Conservation (phyloP, 2,329 filamentous ascomycete species). For the Colletotrichum simmondsii region DNA sequence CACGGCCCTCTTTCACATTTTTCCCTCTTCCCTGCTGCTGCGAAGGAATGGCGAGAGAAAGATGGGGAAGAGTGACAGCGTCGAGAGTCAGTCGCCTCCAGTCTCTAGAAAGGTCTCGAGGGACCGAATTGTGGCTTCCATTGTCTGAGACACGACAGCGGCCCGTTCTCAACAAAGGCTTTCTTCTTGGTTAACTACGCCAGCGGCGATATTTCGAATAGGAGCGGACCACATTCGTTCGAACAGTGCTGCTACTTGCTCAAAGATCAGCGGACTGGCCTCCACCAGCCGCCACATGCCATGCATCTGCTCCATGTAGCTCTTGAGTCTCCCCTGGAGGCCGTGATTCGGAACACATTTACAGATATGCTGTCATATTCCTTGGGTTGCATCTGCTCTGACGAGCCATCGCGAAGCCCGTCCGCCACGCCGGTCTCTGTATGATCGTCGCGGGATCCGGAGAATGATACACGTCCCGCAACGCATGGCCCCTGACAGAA, state of each 20-base stretch:
- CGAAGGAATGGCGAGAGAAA: slow-evolving; percentile 18
- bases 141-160: slow-evolving; percentile 14
- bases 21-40: not conserved
- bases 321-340: not conserved
- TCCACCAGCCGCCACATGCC: not conserved
- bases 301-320: not conserved
- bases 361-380: not conserved
- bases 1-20: slow-evolving; percentile 17
- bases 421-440: slow-evolving; percentile 13
- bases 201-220: slow-evolving; percentile 7
- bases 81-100: not conserved
- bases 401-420: not conserved
- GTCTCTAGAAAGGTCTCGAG: not conserved
- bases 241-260: not conserved
- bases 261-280: slow-evolving; percentile 12
- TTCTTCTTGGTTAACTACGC: slow-evolving; percentile 13
- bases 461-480: slow-evolving; percentile 30
- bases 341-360: not conserved
- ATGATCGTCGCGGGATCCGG: slow-evolving; percentile 30
- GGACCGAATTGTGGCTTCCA: not conserved
- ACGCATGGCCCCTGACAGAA: slow-evolving; percentile 16
- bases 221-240: not conserved
- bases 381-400: slow-evolving; percentile 2
- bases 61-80: not conserved
- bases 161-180: slow-evolving; percentile 14